Conservation (phyloP, 768 basidiomycete species). For the Arthromyces matolae region DNA sequence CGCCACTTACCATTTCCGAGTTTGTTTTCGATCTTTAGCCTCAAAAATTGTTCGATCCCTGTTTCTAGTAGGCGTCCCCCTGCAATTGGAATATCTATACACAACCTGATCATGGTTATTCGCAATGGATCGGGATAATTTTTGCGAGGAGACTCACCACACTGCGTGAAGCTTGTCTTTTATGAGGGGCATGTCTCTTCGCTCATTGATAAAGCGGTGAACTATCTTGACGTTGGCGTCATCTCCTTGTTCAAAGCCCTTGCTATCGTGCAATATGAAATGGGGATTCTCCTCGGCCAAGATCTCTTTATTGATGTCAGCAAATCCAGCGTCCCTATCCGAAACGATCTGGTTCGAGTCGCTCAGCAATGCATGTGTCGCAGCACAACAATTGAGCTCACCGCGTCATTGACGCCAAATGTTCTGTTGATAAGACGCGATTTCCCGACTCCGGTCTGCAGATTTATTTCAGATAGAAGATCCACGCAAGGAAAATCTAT, state of each 20-base stretch:
- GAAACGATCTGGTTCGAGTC: constrained; percentile 17
- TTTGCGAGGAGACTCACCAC: constrained; percentile 17
- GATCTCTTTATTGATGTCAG: constrained; percentile 26
- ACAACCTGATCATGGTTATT: constrained; percentile 20
- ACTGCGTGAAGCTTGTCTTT: constrained; percentile 28
- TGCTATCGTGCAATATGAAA: constrained; percentile 29
- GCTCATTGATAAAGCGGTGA: constrained; percentile 20
- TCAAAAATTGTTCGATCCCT: constrained; percentile 25
- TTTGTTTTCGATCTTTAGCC: constrained; percentile 9
- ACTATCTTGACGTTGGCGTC: constrained; percentile 22
- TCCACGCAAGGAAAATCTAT: neutral
- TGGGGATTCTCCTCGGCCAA: constrained; percentile 21
- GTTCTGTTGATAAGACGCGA: constrained; percentile 26
- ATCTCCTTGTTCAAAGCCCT: constrained; percentile 27
- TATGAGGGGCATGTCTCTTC: constrained; percentile 14
- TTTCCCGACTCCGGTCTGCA: constrained; percentile 28
- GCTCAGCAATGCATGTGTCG: neutral
- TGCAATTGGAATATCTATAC: constrained; percentile 25
- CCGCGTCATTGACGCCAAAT: constrained; percentile 24
- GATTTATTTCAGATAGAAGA: neutral
- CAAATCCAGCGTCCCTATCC: constrained; percentile 16
- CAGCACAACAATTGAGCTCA: constrained; percentile 3
- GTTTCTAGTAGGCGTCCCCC: constrained; percentile 21
- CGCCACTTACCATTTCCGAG: constrained; percentile 16
- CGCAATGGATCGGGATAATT: neutral